phyloP scores from a whole-genome alignment of 768 basidiomycete genomes.

The Boletus vermiculosoides region DNA sequence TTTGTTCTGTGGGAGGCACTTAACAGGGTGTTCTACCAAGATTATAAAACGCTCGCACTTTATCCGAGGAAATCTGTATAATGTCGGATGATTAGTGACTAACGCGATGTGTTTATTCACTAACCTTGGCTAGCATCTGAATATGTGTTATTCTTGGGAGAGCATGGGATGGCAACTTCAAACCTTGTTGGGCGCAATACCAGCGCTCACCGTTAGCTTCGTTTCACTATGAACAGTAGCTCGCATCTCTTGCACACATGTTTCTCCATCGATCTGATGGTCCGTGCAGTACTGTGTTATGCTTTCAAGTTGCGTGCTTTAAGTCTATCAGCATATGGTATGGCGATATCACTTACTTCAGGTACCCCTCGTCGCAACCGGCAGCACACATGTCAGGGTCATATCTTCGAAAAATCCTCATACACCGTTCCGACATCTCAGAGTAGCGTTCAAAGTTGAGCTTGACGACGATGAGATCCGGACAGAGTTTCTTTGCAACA shows the following conservation, averaged over 20 bases:
- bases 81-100: constrained; percentile 4
- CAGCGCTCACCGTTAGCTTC: constrained; percentile 87
- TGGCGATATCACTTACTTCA: constrained; percentile 59
- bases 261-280: constrained; percentile 60
- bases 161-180: constrained; percentile 26
- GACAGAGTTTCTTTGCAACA: constrained; percentile 92
- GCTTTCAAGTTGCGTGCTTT: constrained; percentile 44
- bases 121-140: constrained; percentile 90
- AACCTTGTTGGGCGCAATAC: constrained; percentile 94
- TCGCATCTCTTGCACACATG: constrained; percentile 80
- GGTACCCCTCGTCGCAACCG: constrained; percentile 87
- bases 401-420: constrained; percentile 64
- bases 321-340: constrained; percentile 2
- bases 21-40: not conserved
- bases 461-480: constrained; percentile 72
- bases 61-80: constrained; percentile 86
- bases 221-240: constrained; percentile 73
- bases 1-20: constrained; percentile 62
- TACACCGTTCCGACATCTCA: constrained; percentile 71
- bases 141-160: constrained; percentile 15
- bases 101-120: constrained; percentile 36
- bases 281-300: constrained; percentile 82
- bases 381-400: constrained; percentile 74
- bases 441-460: constrained; percentile 60
- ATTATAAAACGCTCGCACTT: constrained; percentile 40